Conservation (phyloP, 2,329 filamentous ascomycete genomes). For the Teratosphaeria gauchensis region DNA sequence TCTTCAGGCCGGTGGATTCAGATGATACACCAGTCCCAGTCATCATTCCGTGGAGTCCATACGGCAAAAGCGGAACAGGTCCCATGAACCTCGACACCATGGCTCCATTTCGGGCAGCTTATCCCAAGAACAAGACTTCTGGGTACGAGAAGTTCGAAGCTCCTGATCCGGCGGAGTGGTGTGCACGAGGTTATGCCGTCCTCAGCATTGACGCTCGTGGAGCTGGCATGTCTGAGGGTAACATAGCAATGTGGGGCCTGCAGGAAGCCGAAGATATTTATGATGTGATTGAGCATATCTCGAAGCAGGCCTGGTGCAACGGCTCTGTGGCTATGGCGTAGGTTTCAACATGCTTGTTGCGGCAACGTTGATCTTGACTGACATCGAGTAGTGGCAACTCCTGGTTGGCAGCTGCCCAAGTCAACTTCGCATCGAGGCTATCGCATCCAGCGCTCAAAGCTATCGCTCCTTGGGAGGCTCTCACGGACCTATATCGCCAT, state of each 20-base stretch:
- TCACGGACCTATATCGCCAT: slow-evolving; percentile 36
- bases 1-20: slow-evolving; percentile 32
- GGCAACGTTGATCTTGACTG: not conserved
- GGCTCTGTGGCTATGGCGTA: slow-evolving; percentile 30
- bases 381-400: slow-evolving; percentile 28
- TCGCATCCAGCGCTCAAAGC: slow-evolving; percentile 31
- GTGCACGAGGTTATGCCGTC: slow-evolving; percentile 20
- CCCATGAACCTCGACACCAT: not conserved
- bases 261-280: slow-evolving; percentile 33
- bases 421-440: slow-evolving; percentile 29
- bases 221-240: slow-evolving; percentile 22
- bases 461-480: slow-evolving; percentile 38
- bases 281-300: slow-evolving; percentile 33
- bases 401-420: slow-evolving; percentile 30
- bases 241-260: slow-evolving; percentile 28
- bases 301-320: slow-evolving; percentile 34
- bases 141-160: slow-evolving; percentile 33
- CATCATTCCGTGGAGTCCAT: slow-evolving; percentile 1
- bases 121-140: slow-evolving; percentile 3
- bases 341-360: not conserved
- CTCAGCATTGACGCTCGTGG: slow-evolving; percentile 21
- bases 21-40: slow-evolving; percentile 11
- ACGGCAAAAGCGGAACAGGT: slow-evolving; percentile 1
- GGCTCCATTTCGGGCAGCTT: not conserved
- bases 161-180: slow-evolving; percentile 25